Evolutionary conservation across 192 early-diverging fungal genomes (phyloP).

Genomic region (Coemansia sp.): DNA sequence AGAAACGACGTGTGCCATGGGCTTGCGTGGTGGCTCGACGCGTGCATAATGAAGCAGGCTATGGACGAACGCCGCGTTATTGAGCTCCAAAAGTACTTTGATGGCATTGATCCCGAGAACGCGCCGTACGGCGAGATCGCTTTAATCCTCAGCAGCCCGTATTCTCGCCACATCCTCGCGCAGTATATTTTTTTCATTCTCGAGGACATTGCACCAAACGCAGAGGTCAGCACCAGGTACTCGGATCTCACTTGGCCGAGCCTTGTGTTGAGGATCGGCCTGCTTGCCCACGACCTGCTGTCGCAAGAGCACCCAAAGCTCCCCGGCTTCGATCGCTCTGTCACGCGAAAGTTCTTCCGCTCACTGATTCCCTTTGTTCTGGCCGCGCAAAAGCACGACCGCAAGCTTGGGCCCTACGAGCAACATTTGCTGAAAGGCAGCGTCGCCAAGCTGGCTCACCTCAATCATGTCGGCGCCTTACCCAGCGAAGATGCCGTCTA

Average conservation of each 20-base stretch:
- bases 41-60: conserved; percentile 31
- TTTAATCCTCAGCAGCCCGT: conserved; percentile 48
- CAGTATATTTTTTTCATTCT: conserved; percentile 37
- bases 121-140: conserved; percentile 50
- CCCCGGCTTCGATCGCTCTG: conserved; percentile 18
- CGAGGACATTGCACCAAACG: conserved; percentile 32
- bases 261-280: conserved; percentile 37
- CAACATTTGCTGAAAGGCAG: conserved; percentile 5
- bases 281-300: conserved; percentile 26
- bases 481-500: not conserved
- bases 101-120: conserved; percentile 24
- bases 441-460: conserved; percentile 8
- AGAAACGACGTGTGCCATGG: conserved; percentile 38
- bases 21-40: conserved; percentile 45
- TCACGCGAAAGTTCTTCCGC: conserved; percentile 23
- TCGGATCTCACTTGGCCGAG: conserved; percentile 29
- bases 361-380: conserved; percentile 22
- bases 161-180: conserved; percentile 38
- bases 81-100: conserved; percentile 44
- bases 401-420: not conserved
- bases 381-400: conserved; percentile 19
- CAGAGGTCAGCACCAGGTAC: conserved; percentile 25
- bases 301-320: conserved; percentile 17
- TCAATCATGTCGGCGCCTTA: conserved; percentile 4
- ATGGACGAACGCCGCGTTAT: conserved; percentile 35